These are phyloP conservation scores for Adansonia rubrostipa DNA, from an alignment of 441 rosid genomes.

Conservation along the genomic window DNA sequence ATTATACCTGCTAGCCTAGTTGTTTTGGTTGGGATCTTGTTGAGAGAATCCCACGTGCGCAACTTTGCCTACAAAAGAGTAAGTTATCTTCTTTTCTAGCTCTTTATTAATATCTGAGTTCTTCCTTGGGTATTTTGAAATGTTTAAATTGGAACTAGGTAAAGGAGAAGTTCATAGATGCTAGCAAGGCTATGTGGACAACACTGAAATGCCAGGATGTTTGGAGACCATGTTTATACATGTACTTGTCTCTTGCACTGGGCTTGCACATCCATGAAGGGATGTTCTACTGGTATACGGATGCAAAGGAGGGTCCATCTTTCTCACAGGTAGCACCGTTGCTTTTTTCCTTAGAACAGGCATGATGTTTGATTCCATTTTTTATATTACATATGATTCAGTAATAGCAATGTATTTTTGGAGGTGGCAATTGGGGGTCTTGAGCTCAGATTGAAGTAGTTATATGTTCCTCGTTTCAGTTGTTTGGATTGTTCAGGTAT, in stretches of 20 bases:
- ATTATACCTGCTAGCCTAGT: conserved; percentile 56
- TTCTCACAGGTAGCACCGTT: conserved; percentile 60
- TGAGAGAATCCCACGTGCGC: conserved; percentile 54
- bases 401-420: background rate
- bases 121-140: background rate
- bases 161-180: conserved; percentile 58
- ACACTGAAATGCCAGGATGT: conserved; percentile 62
- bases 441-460: background rate
- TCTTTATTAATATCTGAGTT: background rate
- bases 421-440: background rate
- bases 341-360: background rate
- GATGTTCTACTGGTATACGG: conserved; percentile 82
- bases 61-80: conserved; percentile 53
- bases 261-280: conserved; percentile 75
- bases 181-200: conserved; percentile 59
- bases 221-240: conserved; percentile 76
- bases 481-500: background rate
- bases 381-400: background rate
- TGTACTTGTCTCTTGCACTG: conserved; percentile 65
- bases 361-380: background rate
- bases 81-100: conserved; percentile 21
- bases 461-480: background rate
- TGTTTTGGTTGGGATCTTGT: conserved; percentile 55
- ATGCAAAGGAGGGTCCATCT: conserved; percentile 65
- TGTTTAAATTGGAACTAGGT: conserved; percentile 48